A percentile compares a stretch with the other conserved stretches of the same genome.
These are phyloP conservation scores for Circinella minor DNA, from an alignment of 371 early-diverging fungal species.

Conservation along the genomic window DNA sequence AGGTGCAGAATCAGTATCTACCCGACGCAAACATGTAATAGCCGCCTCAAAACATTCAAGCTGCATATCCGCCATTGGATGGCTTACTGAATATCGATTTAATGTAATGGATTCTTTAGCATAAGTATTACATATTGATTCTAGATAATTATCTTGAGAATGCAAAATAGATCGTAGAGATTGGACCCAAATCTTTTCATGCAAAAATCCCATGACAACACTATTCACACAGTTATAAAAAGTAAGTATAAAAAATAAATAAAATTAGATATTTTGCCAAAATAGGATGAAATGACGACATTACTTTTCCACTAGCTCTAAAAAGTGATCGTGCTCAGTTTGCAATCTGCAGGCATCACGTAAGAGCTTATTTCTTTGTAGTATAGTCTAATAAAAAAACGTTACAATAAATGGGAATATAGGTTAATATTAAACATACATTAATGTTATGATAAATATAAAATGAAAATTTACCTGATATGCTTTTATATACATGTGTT, in stretches of 20 bases:
- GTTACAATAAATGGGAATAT: too few relatives aligned
- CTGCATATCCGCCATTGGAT: constrained; percentile 50
- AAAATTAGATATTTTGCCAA: background rate
- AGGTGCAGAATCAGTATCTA: constrained; percentile 34
- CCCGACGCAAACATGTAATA: constrained; percentile 33
- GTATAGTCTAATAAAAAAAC: constrained; percentile 37
- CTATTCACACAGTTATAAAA: constrained; percentile 29
- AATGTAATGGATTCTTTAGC: constrained; percentile 37
- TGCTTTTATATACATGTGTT: constrained; percentile 61
- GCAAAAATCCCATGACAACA: constrained; percentile 61
- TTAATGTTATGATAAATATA: too few relatives aligned
- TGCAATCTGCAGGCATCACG: constrained; percentile 51
- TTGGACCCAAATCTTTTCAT: constrained; percentile 65
- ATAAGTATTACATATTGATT: constrained; percentile 39
- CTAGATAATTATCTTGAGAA: constrained; percentile 45
- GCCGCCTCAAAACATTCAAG: constrained; percentile 36
- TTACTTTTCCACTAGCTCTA: constrained; percentile 68
- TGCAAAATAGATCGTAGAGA: constrained; percentile 53
- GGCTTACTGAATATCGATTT: constrained; percentile 42
- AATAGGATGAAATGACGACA: constrained; percentile 7
- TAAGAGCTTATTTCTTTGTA: constrained; percentile 43
- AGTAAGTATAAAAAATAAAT: background rate
- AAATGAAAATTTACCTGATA: constrained; percentile 31
- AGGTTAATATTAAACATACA: too few relatives aligned
- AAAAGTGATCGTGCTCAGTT: constrained; percentile 58